Evolutionary conservation across 2,329 filamentous ascomycete genomes (phyloP).

Genomic region (Monosporascus ibericus): DNA sequence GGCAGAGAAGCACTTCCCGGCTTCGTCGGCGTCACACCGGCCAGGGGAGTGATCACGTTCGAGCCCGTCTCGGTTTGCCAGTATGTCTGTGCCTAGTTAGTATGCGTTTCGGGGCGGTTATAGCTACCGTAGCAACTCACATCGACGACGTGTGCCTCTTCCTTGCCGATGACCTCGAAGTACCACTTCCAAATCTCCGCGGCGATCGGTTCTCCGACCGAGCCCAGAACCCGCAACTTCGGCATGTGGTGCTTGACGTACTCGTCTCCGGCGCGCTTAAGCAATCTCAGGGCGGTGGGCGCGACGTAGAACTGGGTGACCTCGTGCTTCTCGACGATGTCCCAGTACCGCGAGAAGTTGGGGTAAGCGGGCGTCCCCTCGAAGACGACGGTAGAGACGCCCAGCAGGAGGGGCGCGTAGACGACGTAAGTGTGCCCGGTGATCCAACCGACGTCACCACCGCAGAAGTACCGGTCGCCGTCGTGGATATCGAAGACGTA

Average conservation of each 20-base stretch:
- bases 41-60: conserved; percentile 89
- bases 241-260: conserved; percentile 88
- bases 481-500: conserved; percentile 99
- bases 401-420: conserved; percentile 87
- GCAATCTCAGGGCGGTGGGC: conserved; percentile 82
- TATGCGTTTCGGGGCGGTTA: neutral
- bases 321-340: conserved; percentile 90
- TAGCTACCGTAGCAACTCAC: conserved; percentile 49
- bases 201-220: conserved; percentile 94
- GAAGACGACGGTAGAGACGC: conserved; percentile 92
- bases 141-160: conserved; percentile 88
- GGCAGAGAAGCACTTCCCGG: conserved; percentile 92
- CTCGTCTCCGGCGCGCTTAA: conserved; percentile 93
- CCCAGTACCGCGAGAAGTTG: conserved; percentile 98
- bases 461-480: conserved; percentile 91
- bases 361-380: conserved; percentile 97
- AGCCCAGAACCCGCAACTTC: conserved; percentile 82
- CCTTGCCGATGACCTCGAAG: conserved; percentile 88
- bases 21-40: conserved; percentile 91
- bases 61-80: conserved; percentile 99
- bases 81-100: conserved; percentile 65
- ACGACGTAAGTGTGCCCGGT: conserved; percentile 98
- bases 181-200: conserved; percentile 99
- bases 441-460: conserved; percentile 98
- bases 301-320: conserved; percentile 99